Percentiles rank a stretch among this genome's conserved stretches.
Evolutionary conservation across 805 yeast genomes (phyloP).

Genomic region (Wickerhamiella sergipiensis): DNA sequence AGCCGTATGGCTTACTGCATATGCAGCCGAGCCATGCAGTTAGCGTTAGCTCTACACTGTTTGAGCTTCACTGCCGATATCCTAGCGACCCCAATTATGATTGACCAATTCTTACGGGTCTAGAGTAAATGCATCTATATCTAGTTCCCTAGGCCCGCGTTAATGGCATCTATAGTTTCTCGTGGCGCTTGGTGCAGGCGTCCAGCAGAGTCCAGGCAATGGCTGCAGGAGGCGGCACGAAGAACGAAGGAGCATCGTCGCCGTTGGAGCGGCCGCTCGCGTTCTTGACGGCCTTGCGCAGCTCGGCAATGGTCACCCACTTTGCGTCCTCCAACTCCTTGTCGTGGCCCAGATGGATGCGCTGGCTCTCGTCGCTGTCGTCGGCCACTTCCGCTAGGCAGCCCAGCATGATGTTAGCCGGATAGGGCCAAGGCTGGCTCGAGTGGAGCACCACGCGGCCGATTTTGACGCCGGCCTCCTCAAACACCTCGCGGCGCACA

Average conservation of each 20-base stretch:
- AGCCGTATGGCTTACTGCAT: neutral
- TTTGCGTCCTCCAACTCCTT: slow-evolving; percentile 74
- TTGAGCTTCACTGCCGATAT: too few relatives aligned
- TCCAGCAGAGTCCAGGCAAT: slow-evolving; percentile 25
- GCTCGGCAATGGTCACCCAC: slow-evolving; percentile 57
- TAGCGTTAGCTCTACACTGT: too few relatives aligned
- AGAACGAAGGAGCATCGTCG: slow-evolving; percentile 2
- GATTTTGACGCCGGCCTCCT: slow-evolving; percentile 76
- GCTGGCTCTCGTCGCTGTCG: slow-evolving; percentile 28
- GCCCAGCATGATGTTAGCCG: slow-evolving; percentile 87
- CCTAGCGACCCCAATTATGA: too few relatives aligned
- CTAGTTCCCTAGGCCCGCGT: too few relatives aligned
- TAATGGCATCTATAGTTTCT: neutral
- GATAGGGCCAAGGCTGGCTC: slow-evolving; percentile 97
- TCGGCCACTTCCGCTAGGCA: slow-evolving; percentile 69
- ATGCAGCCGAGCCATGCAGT: neutral
- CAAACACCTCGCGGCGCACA: slow-evolving; percentile 82
- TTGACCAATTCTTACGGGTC: too few relatives aligned
- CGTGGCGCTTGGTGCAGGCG: slow-evolving; percentile 8
- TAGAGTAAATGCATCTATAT: too few relatives aligned
- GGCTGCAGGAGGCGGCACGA: slow-evolving; percentile 23
- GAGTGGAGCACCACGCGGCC: slow-evolving; percentile 44
- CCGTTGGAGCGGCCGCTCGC: slow-evolving; percentile 5
- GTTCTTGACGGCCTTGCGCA: slow-evolving; percentile 28
- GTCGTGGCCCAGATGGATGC: slow-evolving; percentile 64